Conservation (phyloP, 2,329 filamentous ascomycete genomes). For the Colletotrichum somersetense region DNA sequence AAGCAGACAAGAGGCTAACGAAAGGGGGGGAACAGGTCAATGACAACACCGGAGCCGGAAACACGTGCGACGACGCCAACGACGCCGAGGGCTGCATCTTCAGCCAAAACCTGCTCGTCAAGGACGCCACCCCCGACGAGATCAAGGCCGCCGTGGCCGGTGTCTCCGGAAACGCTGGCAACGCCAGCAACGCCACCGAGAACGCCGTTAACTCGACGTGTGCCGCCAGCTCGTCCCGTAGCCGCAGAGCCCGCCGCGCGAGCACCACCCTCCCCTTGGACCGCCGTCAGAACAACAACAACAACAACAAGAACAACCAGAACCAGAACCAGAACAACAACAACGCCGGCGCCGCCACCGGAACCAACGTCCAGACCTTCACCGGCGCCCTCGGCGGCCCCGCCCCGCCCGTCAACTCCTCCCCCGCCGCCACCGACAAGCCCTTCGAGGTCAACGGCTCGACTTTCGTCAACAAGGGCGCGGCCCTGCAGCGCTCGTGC, state of each 20-base stretch:
- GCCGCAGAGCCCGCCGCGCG: background rate
- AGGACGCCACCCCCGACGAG: slow-evolving; percentile 66
- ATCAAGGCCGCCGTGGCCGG: slow-evolving; percentile 62
- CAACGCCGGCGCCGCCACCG: slow-evolving; percentile 20
- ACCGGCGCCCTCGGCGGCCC: slow-evolving; percentile 58
- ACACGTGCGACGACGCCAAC: slow-evolving; percentile 61
- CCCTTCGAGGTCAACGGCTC: slow-evolving; percentile 68
- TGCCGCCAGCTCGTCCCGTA: background rate
- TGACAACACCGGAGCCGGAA: slow-evolving; percentile 46
- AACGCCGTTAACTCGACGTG: slow-evolving; percentile 12
- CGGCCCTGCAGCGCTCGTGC: slow-evolving; percentile 63
- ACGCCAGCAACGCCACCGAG: slow-evolving; percentile 22
- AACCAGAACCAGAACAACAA: slow-evolving; percentile 18
- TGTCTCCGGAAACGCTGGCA: slow-evolving; percentile 44
- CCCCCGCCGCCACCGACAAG: slow-evolving; percentile 49
- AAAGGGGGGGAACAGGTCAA: slow-evolving; percentile 1
- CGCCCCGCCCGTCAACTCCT: slow-evolving; percentile 56
- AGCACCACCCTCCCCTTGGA: slow-evolving; percentile 46
- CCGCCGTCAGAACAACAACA: slow-evolving; percentile 54
- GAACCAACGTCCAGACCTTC: slow-evolving; percentile 59
- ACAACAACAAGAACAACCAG: background rate
- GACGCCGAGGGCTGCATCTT: slow-evolving; percentile 68
- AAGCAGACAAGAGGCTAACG: background rate
- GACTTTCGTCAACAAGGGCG: slow-evolving; percentile 64
- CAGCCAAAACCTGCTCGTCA: slow-evolving; percentile 62